Conservation (phyloP, 768 basidiomycete species). For the Pisolithus orientalis region DNA sequence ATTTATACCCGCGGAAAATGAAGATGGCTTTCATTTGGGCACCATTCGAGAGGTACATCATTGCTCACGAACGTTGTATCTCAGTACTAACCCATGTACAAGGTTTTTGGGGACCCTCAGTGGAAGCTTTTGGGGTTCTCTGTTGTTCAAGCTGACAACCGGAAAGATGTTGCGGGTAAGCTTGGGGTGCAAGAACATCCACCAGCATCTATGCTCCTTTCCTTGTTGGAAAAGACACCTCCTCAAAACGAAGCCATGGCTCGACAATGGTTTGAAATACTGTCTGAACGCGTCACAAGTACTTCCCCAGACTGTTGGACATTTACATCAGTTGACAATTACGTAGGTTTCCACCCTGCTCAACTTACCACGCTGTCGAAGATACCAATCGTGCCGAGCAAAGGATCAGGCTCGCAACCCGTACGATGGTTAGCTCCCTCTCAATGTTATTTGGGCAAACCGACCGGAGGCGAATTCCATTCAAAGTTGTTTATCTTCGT, state of each 20-base stretch:
- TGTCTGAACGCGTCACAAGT: slow-evolving; percentile 62
- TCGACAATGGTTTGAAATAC: slow-evolving; percentile 57
- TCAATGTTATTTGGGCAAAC: slow-evolving; percentile 64
- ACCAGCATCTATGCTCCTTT: slow-evolving; percentile 51
- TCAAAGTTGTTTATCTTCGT: slow-evolving; percentile 84
- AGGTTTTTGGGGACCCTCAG: slow-evolving; percentile 67
- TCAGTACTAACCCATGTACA: not conserved
- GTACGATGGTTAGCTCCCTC: slow-evolving; percentile 48
- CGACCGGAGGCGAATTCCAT: slow-evolving; percentile 53
- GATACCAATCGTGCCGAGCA: slow-evolving; percentile 62
- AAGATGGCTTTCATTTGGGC: slow-evolving; percentile 47
- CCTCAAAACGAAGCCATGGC: slow-evolving; percentile 52
- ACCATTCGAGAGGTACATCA: slow-evolving; percentile 56
- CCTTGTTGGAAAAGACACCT: slow-evolving; percentile 52
- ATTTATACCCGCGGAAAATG: slow-evolving; percentile 72
- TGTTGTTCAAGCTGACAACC: slow-evolving; percentile 50
- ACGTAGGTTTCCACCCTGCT: slow-evolving; percentile 48
- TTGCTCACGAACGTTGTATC: not conserved
- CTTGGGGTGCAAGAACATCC: slow-evolving; percentile 70
- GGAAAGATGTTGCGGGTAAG: slow-evolving; percentile 49
- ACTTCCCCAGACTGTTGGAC: not conserved
- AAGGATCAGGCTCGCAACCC: slow-evolving; percentile 23
- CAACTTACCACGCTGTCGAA: slow-evolving; percentile 55
- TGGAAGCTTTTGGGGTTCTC: slow-evolving; percentile 77
- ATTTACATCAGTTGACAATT: not conserved